A percentile compares a stretch with the other conserved stretches of the same genome.
These are phyloP conservation scores for Suhomyces panamericanus DNA, from an alignment of 1,139 yeast genomes.

Conservation along the genomic window DNA sequence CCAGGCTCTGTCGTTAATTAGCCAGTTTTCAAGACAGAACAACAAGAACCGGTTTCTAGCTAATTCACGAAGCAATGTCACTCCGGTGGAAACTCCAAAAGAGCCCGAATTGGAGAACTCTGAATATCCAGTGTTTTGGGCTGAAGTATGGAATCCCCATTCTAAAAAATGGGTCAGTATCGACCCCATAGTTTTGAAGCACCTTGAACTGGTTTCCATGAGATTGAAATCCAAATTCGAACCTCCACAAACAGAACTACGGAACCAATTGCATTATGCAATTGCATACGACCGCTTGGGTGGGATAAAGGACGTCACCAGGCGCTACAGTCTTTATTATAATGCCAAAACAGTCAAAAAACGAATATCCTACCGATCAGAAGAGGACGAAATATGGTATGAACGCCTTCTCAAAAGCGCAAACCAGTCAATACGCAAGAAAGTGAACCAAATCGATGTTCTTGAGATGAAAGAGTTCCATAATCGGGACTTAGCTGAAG, in stretches of 20 bases:
- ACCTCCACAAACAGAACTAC: constrained; percentile 63
- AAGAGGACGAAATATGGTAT: constrained; percentile 68
- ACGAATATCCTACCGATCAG: constrained; percentile 59
- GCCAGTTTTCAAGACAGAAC: constrained; percentile 9
- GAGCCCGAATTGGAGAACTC: constrained; percentile 28
- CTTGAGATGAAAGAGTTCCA: constrained; percentile 71
- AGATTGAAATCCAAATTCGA: constrained; percentile 64
- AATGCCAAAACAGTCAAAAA: constrained; percentile 76
- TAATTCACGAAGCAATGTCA: not conserved
- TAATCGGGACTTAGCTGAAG: constrained; percentile 69
- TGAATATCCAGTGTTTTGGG: constrained; percentile 80
- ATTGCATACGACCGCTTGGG: constrained; percentile 71
- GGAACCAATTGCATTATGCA: constrained; percentile 70
- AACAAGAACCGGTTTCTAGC: constrained; percentile 6
- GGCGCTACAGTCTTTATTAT: constrained; percentile 70
- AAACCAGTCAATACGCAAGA: constrained; percentile 27
- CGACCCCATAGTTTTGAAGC: constrained; percentile 68
- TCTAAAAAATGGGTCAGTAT: constrained; percentile 78
- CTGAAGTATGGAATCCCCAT: constrained; percentile 85
- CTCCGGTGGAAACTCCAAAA: not conserved
- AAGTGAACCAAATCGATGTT: constrained; percentile 54
- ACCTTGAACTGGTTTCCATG: constrained; percentile 66
- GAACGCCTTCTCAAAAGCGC: constrained; percentile 38
- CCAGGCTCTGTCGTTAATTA: not conserved
- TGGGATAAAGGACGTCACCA: constrained; percentile 76